Evolutionary conservation across 208 protist species (phyloP), one percentile per base, ranked within the genome.

Genomic region (Porcisia hertigi): DNA sequence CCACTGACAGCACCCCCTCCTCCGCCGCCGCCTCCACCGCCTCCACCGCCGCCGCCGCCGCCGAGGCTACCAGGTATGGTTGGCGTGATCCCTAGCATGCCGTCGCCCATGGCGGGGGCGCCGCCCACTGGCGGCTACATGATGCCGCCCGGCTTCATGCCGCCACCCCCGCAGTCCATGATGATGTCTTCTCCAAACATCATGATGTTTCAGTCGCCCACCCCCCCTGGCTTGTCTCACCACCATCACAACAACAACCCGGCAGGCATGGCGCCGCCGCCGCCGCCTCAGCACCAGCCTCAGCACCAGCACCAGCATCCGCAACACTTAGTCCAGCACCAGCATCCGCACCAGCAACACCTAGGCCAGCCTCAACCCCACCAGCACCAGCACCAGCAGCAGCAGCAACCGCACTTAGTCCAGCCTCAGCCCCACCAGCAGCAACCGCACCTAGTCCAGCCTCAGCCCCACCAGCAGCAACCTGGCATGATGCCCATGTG

Each of bases 131-230:
- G 59, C 59, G 18, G 53, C 8, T 69, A 43, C 62, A 81, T 88
- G 81, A 74, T 76, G 73, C 64, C 81, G 23, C 49, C 78, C 0
- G 75, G 74, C 18, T 67, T 70, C 58, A 75, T 87, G 75, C 74
- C 79, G 54, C 67, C 67, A 11, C 74, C 84, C 14, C 78, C 55
- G 52, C 81, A 5, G 64, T 41, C 5, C 5, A 70, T 90, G 71
- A 72, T 83, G 73, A 65, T 81, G 59, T 69, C 82, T 9, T 60
- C 72, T 1, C 55, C 20, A 36, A 70, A 57, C 6, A 66, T 74
- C 77, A 72, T 86, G 75, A 73, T 78, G 43, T 58, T 63, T 6
- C 41, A 69, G 63, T 62, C 52, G 53, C 62, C 63, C 63, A 11
- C 23, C 63, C 11, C 63, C 39, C n/a, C 65, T 39, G 65, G 65